These are phyloP conservation scores for Miscanthus lutarioriparius DNA, from an alignment of 176 grass and related monocot species.

Conservation along the genomic window DNA sequence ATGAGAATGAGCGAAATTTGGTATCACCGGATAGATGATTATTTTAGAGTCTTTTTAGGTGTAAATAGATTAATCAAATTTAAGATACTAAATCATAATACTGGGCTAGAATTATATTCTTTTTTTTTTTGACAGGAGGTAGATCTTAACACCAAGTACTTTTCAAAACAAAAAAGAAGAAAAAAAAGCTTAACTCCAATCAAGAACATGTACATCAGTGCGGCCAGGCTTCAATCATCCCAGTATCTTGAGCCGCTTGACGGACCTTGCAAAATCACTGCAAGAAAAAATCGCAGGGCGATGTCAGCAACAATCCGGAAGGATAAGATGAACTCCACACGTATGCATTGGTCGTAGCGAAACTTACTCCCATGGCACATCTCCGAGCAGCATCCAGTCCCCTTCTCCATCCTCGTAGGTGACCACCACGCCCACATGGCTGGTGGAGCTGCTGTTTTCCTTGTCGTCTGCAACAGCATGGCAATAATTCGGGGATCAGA, in stretches of 20 bases:
- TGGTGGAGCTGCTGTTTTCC: constrained; percentile 1
- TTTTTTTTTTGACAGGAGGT: too few species aligned
- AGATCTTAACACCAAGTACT: neutral
- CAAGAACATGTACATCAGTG: constrained; percentile 25
- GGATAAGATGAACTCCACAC: neutral
- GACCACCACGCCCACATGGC: constrained; percentile 39
- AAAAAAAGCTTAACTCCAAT: neutral
- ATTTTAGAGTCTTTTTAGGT: too few species aligned
- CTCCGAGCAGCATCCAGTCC: constrained; percentile 95
- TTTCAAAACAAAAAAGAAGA: too few species aligned
- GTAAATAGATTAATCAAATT: too few species aligned
- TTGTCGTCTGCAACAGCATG: neutral
- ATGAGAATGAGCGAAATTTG: too few species aligned
- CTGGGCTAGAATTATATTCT: too few species aligned
- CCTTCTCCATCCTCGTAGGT: constrained; percentile 87
- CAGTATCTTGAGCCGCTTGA: constrained; percentile 83
- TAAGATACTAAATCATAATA: too few species aligned
- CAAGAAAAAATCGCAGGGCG: neutral
- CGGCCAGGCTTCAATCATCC: neutral
- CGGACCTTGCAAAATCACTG: constrained; percentile 70
- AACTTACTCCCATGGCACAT: constrained; percentile 97
- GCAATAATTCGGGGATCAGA: neutral
- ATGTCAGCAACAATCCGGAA: neutral
- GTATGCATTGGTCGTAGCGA: neutral
- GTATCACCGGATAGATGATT: too few species aligned